Evolutionary conservation across 1,284 basidiomycete species (phyloP), one percentile per base, ranked within the genome.

Genomic region (Cystobasidium slooffiae): DNA sequence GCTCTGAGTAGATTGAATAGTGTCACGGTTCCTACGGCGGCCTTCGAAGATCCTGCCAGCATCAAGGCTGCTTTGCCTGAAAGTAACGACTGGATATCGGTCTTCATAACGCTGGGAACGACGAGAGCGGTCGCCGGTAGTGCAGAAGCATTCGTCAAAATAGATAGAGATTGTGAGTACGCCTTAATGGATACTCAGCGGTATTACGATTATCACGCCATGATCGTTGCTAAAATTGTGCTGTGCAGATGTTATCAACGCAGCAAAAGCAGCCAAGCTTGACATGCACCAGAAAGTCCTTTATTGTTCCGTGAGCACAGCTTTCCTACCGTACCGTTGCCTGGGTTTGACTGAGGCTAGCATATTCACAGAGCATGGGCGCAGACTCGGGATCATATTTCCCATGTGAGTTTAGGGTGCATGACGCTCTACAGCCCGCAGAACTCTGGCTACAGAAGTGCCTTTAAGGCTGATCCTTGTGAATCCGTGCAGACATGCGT

Each of bases 21-120:
- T 0, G 84, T 91, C 73, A 86, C 91, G 79, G 91, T 89, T 78
- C 89, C 91, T 78, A 87, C 88, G 66, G 77, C 90, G 9, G 65
- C 76, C 37, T 58, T 59, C 24, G 76, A 58, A 16, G 53, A 70
- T 3, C 41, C 44, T 3, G 51, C 20, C 39, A 44, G 5, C 85
- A 83, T 47, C 84, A 86, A 0, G 86, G 84, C 4, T 85, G 86
- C 55, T 90, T 88, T 87, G 89, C 91, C 80, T 87, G 88, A n/a
- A 7, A 20, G 41, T 20, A 49, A 53, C 24, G 49, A 62, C 41
- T 72, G 69, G 59, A 14, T 18, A 12, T 41, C 58, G 7, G 69
- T 72, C 3, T 72, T 52, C 69, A 80, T 83, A 55, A 78, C 82
- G 63, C 80, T 91, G 18, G 90, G 89, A 3, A 91, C 89, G 22